These are phyloP conservation scores for Akebia trifoliata DNA, from an alignment of 164 flowering plant species.

Conservation along the genomic window DNA sequence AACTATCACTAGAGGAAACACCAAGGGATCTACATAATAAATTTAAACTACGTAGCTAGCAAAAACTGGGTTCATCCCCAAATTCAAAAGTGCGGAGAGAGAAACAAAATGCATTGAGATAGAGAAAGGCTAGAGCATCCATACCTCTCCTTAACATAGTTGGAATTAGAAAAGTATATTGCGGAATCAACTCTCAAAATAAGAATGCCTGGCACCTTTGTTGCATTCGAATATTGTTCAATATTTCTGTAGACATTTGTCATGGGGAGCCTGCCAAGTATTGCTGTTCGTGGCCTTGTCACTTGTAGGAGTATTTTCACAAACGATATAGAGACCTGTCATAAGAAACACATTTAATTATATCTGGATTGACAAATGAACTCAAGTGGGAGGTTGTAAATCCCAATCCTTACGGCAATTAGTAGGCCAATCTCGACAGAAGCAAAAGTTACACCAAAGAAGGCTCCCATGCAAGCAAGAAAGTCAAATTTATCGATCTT, in stretches of 20 bases:
- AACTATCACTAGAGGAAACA: too few relatives aligned
- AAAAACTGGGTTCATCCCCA: too few relatives aligned
- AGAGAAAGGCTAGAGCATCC: constrained; percentile 1
- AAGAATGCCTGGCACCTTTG: constrained; percentile 49
- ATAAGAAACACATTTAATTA: neutral
- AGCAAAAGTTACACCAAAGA: constrained; percentile 67
- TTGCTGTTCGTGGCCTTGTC: constrained; percentile 64
- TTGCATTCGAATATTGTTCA: constrained; percentile 64
- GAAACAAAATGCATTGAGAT: neutral
- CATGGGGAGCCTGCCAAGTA: constrained; percentile 58
- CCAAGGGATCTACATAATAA: too few relatives aligned
- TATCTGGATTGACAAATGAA: neutral
- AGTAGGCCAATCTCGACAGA: constrained; percentile 83
- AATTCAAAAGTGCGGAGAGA: too few relatives aligned
- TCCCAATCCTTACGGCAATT: constrained; percentile 52
- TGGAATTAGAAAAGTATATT: constrained; percentile 77
- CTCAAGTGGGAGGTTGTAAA: neutral
- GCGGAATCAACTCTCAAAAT: constrained; percentile 72
- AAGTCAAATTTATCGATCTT: constrained; percentile 85
- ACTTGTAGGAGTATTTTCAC: constrained; percentile 79
- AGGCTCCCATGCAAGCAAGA: constrained; percentile 86
- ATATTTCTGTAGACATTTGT: constrained; percentile 59
- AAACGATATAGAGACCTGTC: constrained; percentile 63
- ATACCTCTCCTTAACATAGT: constrained; percentile 69
- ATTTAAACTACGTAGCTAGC: too few relatives aligned